Evolutionary conservation across 1,284 basidiomycete species (phyloP).

Genomic region (Cutaneotrichosporon sp.): DNA sequence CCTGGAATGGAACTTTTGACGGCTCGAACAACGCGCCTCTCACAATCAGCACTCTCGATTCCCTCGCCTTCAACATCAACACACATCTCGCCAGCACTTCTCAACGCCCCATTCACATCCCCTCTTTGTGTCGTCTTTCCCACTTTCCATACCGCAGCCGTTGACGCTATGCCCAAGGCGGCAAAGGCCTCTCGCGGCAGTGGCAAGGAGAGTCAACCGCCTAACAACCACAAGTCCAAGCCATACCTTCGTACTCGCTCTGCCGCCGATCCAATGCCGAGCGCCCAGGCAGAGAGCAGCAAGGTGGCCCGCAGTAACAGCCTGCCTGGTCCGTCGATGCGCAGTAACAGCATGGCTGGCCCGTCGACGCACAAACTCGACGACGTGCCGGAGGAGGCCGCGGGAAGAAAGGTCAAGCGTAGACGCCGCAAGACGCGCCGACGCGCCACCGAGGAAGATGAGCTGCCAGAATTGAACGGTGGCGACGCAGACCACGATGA

Average conservation of each 20-base stretch:
- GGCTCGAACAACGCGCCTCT: too few relatives aligned
- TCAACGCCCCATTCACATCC: background rate
- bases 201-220: background rate
- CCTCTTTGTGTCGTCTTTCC: background rate
- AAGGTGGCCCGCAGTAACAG: too few relatives aligned
- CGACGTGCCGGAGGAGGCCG: background rate
- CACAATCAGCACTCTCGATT: too few relatives aligned
- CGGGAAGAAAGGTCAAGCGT: background rate
- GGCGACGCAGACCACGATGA: too few relatives aligned
- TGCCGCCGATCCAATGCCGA: background rate
- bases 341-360: background rate
- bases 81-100: background rate
- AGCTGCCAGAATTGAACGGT: background rate
- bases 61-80: too few relatives aligned
- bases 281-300: too few relatives aligned
- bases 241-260: background rate
- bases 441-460: background rate
- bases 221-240: background rate
- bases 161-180: slow-evolving; percentile 5
- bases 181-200: background rate
- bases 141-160: background rate
- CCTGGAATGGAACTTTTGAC: too few relatives aligned
- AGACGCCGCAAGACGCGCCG: background rate
- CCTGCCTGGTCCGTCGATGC: too few relatives aligned
- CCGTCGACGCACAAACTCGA: background rate